A percentile compares a stretch with the other conserved stretches of the same genome.
phyloP scores from a whole-genome alignment of 257 asterid species.

The Lavandula angustifolia region DNA sequence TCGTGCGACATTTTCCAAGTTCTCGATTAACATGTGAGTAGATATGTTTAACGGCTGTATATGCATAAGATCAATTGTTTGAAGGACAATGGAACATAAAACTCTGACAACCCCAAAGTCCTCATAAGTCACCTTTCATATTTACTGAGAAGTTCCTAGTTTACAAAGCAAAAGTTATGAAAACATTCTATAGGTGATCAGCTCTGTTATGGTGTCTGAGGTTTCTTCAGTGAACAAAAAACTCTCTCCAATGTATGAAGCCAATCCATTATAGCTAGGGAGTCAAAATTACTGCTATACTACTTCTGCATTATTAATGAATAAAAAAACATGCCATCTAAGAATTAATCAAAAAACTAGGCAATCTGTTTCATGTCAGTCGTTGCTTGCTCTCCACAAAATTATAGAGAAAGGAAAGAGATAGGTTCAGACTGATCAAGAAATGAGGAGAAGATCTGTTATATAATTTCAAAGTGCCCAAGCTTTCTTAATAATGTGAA shows the following conservation, averaged over 20 bases:
- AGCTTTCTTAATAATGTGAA: not conserved
- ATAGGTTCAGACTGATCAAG: not conserved
- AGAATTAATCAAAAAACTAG: not conserved
- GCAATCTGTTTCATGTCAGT: not conserved
- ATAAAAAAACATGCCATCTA: not conserved
- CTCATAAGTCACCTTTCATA: slow-evolving; percentile 6
- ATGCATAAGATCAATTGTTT: slow-evolving; percentile 8
- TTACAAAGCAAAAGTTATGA: slow-evolving; percentile 12
- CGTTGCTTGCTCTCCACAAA: not conserved
- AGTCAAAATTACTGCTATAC: not conserved
- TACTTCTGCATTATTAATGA: not conserved
- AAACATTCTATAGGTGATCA: not conserved
- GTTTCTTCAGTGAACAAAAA: slow-evolving; percentile 9
- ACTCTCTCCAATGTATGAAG: not conserved
- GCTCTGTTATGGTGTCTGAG: not conserved
- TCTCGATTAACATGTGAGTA: not conserved
- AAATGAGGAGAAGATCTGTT: not conserved
- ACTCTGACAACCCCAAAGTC: not conserved
- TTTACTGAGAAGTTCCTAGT: not conserved
- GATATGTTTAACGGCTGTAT: not conserved
- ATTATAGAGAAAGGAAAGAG: not conserved
- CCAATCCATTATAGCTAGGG: not conserved
- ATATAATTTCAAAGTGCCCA: not conserved
- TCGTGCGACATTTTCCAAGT: slow-evolving; percentile 12
- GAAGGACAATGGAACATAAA: slow-evolving; percentile 10